Evolutionary conservation across 208 protist species (phyloP).

Genomic region (Eutreptiella sp.): DNA sequence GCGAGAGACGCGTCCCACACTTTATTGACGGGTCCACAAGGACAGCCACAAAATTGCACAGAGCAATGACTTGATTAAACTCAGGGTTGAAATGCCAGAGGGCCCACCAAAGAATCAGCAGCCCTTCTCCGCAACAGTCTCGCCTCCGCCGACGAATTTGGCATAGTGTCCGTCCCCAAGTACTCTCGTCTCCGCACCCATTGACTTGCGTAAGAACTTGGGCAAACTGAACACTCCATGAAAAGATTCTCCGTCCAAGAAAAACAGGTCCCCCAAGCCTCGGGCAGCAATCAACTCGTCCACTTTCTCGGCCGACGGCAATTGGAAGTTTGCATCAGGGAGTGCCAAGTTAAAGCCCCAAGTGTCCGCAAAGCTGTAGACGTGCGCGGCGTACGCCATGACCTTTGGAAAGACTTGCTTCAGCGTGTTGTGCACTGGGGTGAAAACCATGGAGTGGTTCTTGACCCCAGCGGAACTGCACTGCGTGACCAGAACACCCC

Average conservation of each 20-base stretch:
- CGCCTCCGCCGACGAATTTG: too few relatives aligned
- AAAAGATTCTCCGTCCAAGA: constrained; percentile 37
- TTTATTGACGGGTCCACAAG: too few relatives aligned
- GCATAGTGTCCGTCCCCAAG: too few relatives aligned
- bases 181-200: constrained; percentile 25
- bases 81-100: too few relatives aligned
- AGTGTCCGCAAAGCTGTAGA: constrained; percentile 38
- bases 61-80: too few relatives aligned
- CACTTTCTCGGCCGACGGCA: constrained; percentile 1
- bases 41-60: too few relatives aligned
- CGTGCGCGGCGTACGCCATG: constrained; percentile 16
- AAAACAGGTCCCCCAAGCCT: constrained; percentile 20
- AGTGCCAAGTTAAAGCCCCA: constrained; percentile 40
- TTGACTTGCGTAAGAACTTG: constrained; percentile 31
- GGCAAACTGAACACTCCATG: constrained; percentile 25
- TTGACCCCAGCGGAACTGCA: constrained; percentile 25
- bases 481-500: constrained; percentile 38
- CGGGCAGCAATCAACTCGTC: constrained; percentile 30
- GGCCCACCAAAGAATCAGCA: too few relatives aligned
- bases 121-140: too few relatives aligned
- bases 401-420: constrained; percentile 28
- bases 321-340: neutral
- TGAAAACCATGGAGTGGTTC: constrained; percentile 30
- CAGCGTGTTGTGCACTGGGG: constrained; percentile 36
- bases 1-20: too few relatives aligned